phyloP scores from a whole-genome alignment of 352 stramenopile species.

The Globisporangium yorkense region DNA sequence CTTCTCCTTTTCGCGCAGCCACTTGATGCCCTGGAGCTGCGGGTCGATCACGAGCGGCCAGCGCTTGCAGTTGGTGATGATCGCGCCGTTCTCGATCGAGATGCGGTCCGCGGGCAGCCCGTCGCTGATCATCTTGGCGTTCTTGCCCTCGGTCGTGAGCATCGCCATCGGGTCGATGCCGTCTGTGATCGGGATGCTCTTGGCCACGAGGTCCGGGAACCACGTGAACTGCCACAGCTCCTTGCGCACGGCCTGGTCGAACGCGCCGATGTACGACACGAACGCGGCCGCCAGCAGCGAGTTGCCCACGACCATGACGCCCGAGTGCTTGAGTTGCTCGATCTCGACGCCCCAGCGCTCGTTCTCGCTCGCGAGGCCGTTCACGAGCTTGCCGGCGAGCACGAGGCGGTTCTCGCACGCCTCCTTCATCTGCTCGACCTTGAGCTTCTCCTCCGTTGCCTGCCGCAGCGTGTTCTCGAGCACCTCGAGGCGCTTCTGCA shows the following conservation, averaged over 20 bases:
- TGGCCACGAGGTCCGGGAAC: slow-evolving; percentile 87
- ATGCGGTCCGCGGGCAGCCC: slow-evolving; percentile 96
- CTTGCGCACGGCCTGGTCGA: slow-evolving; percentile 91
- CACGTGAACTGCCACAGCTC: slow-evolving; percentile 78
- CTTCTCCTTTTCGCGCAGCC: slow-evolving; percentile 95
- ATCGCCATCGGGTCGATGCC: slow-evolving; percentile 94
- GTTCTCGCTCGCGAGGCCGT: slow-evolving; percentile 94
- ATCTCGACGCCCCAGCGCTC: slow-evolving; percentile 97
- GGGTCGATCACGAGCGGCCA: slow-evolving; percentile 98
- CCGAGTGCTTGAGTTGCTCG: slow-evolving; percentile 92
- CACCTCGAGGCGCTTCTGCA: slow-evolving; percentile 89
- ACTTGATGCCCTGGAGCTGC: slow-evolving; percentile 98
- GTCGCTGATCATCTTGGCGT: slow-evolving; percentile 97
- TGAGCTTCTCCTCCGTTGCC: slow-evolving; percentile 94
- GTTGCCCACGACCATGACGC: slow-evolving; percentile 95
- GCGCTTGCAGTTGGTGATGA: slow-evolving; percentile 96
- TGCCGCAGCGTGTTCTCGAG: slow-evolving; percentile 93
- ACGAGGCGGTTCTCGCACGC: slow-evolving; percentile 90
- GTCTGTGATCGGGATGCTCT: slow-evolving; percentile 92
- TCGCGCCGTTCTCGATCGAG: slow-evolving; percentile 96
- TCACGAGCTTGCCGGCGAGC: slow-evolving; percentile 94
- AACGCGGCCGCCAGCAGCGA: slow-evolving; percentile 96
- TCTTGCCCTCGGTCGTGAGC: slow-evolving; percentile 95
- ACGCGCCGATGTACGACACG: slow-evolving; percentile 97
- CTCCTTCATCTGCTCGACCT: slow-evolving; percentile 94